Percentiles rank a stretch among this genome's conserved stretches.
These are phyloP conservation scores for Zygotorulaspora danielsina DNA, from an alignment of 805 yeast species.

Conservation along the genomic window DNA sequence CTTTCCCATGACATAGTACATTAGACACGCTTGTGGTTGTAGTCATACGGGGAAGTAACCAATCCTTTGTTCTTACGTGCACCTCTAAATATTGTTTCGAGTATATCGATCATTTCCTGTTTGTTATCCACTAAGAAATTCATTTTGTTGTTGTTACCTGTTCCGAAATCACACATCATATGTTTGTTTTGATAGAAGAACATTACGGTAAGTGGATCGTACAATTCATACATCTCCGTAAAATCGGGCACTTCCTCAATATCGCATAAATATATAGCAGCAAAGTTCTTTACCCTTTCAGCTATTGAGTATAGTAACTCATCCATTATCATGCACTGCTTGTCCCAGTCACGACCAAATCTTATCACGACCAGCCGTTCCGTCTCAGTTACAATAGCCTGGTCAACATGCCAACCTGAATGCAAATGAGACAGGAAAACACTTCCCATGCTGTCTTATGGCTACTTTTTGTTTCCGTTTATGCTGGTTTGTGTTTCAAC, in stretches of 20 bases:
- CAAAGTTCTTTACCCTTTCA: slow-evolving; percentile 82
- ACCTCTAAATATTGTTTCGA: slow-evolving; percentile 86
- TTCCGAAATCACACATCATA: slow-evolving; percentile 98
- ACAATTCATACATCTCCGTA: slow-evolving; percentile 48
- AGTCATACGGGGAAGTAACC: slow-evolving; percentile 77
- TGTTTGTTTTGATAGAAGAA: slow-evolving; percentile 89
- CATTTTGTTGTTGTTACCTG: slow-evolving; percentile 94
- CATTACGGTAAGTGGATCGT: slow-evolving; percentile 90
- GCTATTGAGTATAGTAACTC: slow-evolving; percentile 75
- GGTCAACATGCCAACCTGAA: slow-evolving; percentile 97
- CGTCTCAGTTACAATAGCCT: slow-evolving; percentile 90
- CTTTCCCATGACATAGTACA: no score
- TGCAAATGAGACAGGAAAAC: slow-evolving; percentile 75
- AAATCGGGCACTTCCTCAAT: slow-evolving; percentile 87
- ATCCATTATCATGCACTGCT: slow-evolving; percentile 86
- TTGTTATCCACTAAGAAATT: slow-evolving; percentile 73
- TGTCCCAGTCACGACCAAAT: slow-evolving; percentile 76
- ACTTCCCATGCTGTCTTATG: slow-evolving; percentile 80
- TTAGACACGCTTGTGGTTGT: slow-evolving; percentile 39
- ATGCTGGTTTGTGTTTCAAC: slow-evolving; percentile 1
- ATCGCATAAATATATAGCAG: slow-evolving; percentile 83
- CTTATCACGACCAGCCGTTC: slow-evolving; percentile 83
- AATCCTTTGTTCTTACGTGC: slow-evolving; percentile 91
- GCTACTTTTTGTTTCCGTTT: no score
- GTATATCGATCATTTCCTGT: slow-evolving; percentile 85